A percentile compares a stretch with the other conserved stretches of the same genome.
Evolutionary conservation across 164 flowering plant genomes (phyloP).

Genomic region (Berberis thunbergii): DNA sequence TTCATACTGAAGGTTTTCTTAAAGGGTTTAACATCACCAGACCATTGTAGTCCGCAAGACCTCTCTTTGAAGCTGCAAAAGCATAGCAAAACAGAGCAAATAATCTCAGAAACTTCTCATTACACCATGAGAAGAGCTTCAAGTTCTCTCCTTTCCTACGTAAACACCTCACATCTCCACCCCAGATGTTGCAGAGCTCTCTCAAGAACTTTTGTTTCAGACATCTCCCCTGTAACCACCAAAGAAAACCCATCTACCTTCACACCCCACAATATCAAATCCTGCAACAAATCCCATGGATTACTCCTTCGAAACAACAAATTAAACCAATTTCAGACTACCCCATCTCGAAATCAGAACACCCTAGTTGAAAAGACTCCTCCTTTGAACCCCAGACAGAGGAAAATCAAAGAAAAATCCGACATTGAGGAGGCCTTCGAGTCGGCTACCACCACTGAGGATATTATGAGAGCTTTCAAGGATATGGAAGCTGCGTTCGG

Average conservation of each 20-base stretch:
- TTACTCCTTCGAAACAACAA: conserved; percentile 13
- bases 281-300: conserved; percentile 19
- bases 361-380: conserved; percentile 39
- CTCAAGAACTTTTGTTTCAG: conserved; percentile 16
- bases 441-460: conserved; percentile 45
- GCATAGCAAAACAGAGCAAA: no score
- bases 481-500: conserved; percentile 56
- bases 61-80: no score
- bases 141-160: conserved; percentile 21
- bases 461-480: conserved; percentile 50
- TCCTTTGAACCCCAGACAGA: conserved; percentile 49
- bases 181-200: conserved; percentile 2
- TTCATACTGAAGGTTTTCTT: no score
- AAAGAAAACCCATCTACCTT: conserved; percentile 6
- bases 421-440: conserved; percentile 72
- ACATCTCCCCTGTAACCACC: background rate
- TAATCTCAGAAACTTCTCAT: background rate
- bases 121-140: conserved; percentile 47
- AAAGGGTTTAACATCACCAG: no score
- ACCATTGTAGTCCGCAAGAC: no score
- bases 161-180: conserved; percentile 9
- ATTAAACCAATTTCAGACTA: conserved; percentile 15
- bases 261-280: conserved; percentile 3
- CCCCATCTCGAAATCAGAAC: conserved; percentile 37
- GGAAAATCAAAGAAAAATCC: conserved; percentile 39